Evolutionary conservation across 306 rosid species (phyloP).

Genomic region (Vigna trinervia): DNA sequence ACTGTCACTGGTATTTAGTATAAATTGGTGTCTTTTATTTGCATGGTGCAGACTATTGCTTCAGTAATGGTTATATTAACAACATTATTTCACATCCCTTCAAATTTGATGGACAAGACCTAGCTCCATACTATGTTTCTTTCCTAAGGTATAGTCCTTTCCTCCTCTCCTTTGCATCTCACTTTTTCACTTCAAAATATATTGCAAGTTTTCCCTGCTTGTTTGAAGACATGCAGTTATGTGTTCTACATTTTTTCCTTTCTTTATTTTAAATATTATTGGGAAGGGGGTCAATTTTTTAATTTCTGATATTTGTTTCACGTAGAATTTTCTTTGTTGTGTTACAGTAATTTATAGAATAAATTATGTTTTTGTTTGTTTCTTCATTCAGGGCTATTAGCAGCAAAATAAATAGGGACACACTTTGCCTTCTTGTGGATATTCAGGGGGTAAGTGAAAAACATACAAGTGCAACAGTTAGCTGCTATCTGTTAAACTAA

Average conservation of each 20-base stretch:
- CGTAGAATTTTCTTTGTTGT: slow-evolving; percentile 16
- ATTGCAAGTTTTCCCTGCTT: slow-evolving; percentile 38
- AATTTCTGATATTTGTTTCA: slow-evolving; percentile 36
- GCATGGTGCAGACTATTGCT: slow-evolving; percentile 76
- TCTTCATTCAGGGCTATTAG: slow-evolving; percentile 73
- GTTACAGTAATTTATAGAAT: slow-evolving; percentile 26
- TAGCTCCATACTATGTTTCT: slow-evolving; percentile 77
- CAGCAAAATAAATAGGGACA: slow-evolving; percentile 71
- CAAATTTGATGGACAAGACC: slow-evolving; percentile 72
- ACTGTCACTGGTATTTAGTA: slow-evolving; percentile 4
- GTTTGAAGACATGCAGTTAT: slow-evolving; percentile 15
- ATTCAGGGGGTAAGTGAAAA: slow-evolving; percentile 72
- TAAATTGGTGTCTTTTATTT: slow-evolving; percentile 45
- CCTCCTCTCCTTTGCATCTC: slow-evolving; percentile 30
- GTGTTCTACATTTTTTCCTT: slow-evolving; percentile 1
- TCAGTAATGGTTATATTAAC: slow-evolving; percentile 84
- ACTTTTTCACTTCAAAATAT: slow-evolving; percentile 23
- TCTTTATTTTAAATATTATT: neutral
- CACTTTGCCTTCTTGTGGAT: slow-evolving; percentile 82
- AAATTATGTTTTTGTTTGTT: slow-evolving; percentile 26
- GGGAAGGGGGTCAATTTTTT: neutral
- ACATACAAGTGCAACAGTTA: slow-evolving; percentile 17
- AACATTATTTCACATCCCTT: slow-evolving; percentile 66
- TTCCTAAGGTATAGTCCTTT: slow-evolving; percentile 67
- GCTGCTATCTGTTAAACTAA: slow-evolving; percentile 30